Base-by-base conservation (phyloP, 2,329 filamentous ascomycete genomes). In the Blumeriella jaapii region DNA sequence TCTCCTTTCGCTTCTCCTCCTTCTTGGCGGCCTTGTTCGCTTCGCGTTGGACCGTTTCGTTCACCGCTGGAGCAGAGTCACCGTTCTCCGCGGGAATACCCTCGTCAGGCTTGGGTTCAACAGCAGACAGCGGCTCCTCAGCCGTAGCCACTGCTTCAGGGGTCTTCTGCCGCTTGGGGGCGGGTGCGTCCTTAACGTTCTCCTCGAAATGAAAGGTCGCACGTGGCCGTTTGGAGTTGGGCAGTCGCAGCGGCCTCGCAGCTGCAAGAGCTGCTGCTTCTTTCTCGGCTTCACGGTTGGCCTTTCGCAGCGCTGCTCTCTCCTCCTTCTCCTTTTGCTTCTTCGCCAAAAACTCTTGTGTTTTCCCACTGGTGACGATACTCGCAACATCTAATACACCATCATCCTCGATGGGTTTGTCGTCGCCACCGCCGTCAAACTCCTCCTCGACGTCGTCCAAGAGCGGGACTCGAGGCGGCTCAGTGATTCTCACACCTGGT, bases 331-430 rank as follows among this genome's bases (percentile, higher is more conserved):
- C 81, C 54, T 77, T 81, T 53, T 89, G 82, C 56, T 83, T 85
- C 60, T 83, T 82, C 7, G 82, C 83, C 5, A 91, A 62, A 49
- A 86, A 89, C 50, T 91, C 83, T 48, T 76, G 74, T 48, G 84
- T 84, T 56, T 85, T 82, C 19, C 83, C 83, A 48, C 76, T 81
- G 1, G 81, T 81, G 22, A 91, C 82, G 45, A 91, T 87, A 46
- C 71, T 80, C n/a, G 83, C 84, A 29, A 91, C 82, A 48, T 91
- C 82, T 3, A 91, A 64, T 6, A 87, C 81, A 15, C 83, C 83
- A 39, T 89, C 82, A 1, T 76, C 71, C 2, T 68, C 64, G 3
- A 61, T 59, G 6, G 55, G 56, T 39, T 63, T 64, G n/a, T 57
- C 56, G 1, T 63, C 62, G 6, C 59, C 63, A 19, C 54, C 55